A percentile compares a stretch with the other conserved stretches of the same genome.
Evolutionary conservation across 345 rosid genomes (phyloP).

Genomic region (Litchi chinensis): DNA sequence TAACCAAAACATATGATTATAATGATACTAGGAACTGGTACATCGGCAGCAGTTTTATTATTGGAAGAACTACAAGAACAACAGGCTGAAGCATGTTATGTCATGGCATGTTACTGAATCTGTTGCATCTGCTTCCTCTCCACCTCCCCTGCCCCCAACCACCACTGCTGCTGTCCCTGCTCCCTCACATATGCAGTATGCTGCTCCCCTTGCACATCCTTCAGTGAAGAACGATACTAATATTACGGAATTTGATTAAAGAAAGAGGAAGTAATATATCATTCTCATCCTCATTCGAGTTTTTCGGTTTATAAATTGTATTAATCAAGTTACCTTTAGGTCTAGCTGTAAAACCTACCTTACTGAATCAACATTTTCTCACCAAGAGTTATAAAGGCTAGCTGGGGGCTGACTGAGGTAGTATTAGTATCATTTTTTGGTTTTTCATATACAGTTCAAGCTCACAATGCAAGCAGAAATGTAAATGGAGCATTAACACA

Average conservation of each 20-base stretch:
- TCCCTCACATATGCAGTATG: constrained; percentile 84
- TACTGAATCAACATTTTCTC: too few species aligned
- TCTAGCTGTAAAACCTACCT: too few species aligned
- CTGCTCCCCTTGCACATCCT: constrained; percentile 53
- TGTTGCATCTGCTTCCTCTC: constrained; percentile 40
- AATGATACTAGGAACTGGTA: constrained; percentile 64
- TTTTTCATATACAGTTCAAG: too few species aligned
- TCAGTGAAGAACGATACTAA: constrained; percentile 64
- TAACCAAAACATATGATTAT: too few species aligned
- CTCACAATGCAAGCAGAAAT: too few species aligned
- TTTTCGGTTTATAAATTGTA: too few species aligned
- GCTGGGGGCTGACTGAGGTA: too few species aligned
- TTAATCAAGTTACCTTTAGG: too few species aligned
- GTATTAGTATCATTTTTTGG: too few species aligned
- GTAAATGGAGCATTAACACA: too few species aligned
- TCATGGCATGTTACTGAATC: constrained; percentile 91
- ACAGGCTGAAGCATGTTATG: constrained; percentile 82
- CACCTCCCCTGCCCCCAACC: constrained; percentile 40
- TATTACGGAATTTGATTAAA: constrained; percentile 61
- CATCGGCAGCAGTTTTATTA: constrained; percentile 95
- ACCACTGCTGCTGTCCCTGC: constrained; percentile 60
- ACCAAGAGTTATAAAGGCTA: too few species aligned
- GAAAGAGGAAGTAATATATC: constrained; percentile 69
- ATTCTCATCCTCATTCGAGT: too few species aligned
- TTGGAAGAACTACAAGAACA: constrained; percentile 97